These are phyloP conservation scores for Gossypium bickii DNA, from an alignment of 345 rosid genomes.

Conservation along the genomic window DNA sequence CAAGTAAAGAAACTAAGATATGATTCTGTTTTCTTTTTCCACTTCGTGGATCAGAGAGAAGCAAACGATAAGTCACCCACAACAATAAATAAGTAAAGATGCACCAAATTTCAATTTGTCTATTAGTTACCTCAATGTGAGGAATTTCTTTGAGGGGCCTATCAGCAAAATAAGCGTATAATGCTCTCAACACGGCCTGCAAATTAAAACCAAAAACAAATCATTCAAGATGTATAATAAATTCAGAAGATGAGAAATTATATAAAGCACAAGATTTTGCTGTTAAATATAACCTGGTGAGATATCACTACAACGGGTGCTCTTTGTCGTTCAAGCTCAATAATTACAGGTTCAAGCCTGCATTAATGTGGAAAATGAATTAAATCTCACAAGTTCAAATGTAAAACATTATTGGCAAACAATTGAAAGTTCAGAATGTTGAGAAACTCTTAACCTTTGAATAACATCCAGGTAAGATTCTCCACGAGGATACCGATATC, in stretches of 20 bases:
- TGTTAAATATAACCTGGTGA: constrained; percentile 70
- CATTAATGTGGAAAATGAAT: constrained; percentile 19
- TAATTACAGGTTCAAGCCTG: constrained; percentile 98
- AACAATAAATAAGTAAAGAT: neutral
- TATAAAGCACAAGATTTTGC: neutral
- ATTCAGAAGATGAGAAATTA: neutral
- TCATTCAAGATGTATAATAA: neutral
- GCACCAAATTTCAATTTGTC: neutral
- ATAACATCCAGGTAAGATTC: constrained; percentile 99
- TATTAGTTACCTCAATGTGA: constrained; percentile 72
- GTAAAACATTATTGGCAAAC: neutral
- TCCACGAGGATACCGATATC: constrained; percentile 97
- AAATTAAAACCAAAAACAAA: constrained; percentile 15
- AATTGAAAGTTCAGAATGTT: neutral
- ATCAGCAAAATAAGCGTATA: constrained; percentile 98
- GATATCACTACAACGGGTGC: constrained; percentile 97
- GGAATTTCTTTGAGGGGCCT: constrained; percentile 97
- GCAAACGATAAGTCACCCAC: neutral
- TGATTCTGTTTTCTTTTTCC: no score
- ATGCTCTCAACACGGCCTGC: constrained; percentile 98
- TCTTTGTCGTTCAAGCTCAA: constrained; percentile 95
- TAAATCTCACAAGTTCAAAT: constrained; percentile 1
- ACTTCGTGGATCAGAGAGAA: neutral
- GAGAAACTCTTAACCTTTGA: constrained; percentile 57
- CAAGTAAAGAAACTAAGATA: no score